Conservation (phyloP, 2,329 filamentous ascomycete species). For the Penicillium sp. region DNA sequence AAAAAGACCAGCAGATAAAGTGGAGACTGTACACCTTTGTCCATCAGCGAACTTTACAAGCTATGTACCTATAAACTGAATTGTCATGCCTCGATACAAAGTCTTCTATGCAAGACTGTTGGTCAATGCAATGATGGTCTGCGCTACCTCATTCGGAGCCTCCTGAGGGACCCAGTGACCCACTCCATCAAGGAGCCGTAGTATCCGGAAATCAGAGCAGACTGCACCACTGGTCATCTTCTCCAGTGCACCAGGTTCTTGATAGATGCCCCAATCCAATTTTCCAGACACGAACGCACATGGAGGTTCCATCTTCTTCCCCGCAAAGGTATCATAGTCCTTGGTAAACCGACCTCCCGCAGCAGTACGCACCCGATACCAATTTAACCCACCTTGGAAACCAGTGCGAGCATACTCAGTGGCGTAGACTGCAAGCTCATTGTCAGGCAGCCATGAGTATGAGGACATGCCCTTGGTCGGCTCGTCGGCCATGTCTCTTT, state of each 20-base stretch:
- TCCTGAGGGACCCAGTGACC: conserved; percentile 73
- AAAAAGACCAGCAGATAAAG: neutral
- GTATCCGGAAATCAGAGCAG: conserved; percentile 55
- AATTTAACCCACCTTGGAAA: conserved; percentile 66
- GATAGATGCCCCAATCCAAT: conserved; percentile 67
- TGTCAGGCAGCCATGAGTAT: conserved; percentile 55
- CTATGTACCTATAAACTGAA: neutral
- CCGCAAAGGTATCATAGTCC: conserved; percentile 60
- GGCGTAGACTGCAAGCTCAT: conserved; percentile 60
- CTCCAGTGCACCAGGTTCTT: conserved; percentile 64
- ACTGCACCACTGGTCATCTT: conserved; percentile 47
- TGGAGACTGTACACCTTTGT: neutral
- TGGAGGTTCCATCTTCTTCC: conserved; percentile 61
- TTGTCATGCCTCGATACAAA: neutral
- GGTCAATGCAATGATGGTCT: conserved; percentile 16
- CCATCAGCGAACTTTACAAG: no score
- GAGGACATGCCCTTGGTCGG: conserved; percentile 35
- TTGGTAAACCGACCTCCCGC: conserved; percentile 42
- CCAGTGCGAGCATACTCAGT: conserved; percentile 60
- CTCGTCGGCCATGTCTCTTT: conserved; percentile 54
- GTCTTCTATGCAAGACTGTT: neutral
- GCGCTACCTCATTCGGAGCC: conserved; percentile 53
- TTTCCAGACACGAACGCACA: conserved; percentile 61
- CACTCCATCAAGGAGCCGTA: conserved; percentile 56
- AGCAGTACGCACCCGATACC: conserved; percentile 62